phyloP scores from a whole-genome alignment of 129 eudicot genomes.

The Chrysanthemum lavandulifolium region DNA sequence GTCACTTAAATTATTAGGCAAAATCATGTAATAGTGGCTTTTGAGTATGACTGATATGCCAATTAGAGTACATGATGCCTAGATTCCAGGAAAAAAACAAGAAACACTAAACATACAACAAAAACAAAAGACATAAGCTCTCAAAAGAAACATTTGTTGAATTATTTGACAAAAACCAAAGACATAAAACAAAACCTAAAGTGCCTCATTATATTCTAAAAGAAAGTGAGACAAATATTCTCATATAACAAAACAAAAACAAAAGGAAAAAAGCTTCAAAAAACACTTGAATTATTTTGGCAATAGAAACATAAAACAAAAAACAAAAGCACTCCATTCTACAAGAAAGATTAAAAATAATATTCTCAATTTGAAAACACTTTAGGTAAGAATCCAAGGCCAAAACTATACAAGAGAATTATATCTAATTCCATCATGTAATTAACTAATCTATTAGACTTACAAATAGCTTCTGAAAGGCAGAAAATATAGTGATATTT shows the following conservation, averaged over 20 bases:
- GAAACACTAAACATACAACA: background rate
- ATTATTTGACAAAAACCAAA: too few relatives aligned
- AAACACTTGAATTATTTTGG: slow-evolving; percentile 11
- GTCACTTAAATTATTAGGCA: background rate
- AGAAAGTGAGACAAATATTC: slow-evolving; percentile 2
- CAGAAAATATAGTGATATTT: too few relatives aligned
- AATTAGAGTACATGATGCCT: slow-evolving; percentile 15
- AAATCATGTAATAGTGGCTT: background rate
- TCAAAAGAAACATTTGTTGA: slow-evolving; percentile 8
- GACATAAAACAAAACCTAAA: slow-evolving; percentile 2
- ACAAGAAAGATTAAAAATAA: background rate
- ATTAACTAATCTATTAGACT: too few relatives aligned
- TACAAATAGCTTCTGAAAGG: too few relatives aligned
- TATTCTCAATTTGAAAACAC: slow-evolving; percentile 16
- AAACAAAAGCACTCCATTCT: slow-evolving; percentile 25
- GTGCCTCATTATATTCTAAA: slow-evolving; percentile 16
- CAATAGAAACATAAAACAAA: background rate
- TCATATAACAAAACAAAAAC: background rate
- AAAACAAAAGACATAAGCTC: background rate
- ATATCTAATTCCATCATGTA: too few relatives aligned
- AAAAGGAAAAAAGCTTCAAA: slow-evolving; percentile 15
- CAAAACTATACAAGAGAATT: background rate
- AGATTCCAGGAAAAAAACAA: slow-evolving; percentile 23
- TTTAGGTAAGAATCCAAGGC: slow-evolving; percentile 32
- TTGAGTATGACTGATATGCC: slow-evolving; percentile 4